phyloP scores from a whole-genome alignment of 1,139 yeast genomes.

The Taphrina confusa region DNA sequence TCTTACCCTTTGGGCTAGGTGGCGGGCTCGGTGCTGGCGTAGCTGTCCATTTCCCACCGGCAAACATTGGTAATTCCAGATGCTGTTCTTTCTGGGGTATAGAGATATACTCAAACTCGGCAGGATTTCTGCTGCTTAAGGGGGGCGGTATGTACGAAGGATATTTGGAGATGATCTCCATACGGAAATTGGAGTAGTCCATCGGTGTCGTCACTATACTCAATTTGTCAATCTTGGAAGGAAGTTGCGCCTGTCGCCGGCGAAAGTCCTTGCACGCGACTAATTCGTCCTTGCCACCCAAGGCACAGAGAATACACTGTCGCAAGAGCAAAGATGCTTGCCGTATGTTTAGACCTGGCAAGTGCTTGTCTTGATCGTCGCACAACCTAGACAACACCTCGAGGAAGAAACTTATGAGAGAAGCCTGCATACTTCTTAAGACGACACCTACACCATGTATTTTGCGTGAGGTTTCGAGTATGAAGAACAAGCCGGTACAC shows the following conservation, averaged over 20 bases:
- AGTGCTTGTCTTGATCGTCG: not conserved
- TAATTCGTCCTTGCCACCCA: slow-evolving; percentile 60
- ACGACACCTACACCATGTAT: not conserved
- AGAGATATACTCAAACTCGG: not conserved
- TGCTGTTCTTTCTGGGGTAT: not conserved
- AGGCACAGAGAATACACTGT: slow-evolving; percentile 61
- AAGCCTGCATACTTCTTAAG: not conserved
- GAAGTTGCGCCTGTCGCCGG: slow-evolving; percentile 51
- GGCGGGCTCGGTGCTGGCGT: slow-evolving; percentile 49
- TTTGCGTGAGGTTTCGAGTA: slow-evolving; percentile 46
- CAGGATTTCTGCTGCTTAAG: not conserved
- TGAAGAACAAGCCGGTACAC: slow-evolving; percentile 59
- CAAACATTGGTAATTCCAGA: slow-evolving; percentile 15
- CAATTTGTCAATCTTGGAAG: slow-evolving; percentile 44
- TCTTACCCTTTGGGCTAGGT: slow-evolving; percentile 63
- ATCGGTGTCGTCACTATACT: slow-evolving; percentile 65
- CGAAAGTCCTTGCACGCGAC: slow-evolving; percentile 56
- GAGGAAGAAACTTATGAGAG: not conserved
- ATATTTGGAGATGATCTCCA: slow-evolving; percentile 70
- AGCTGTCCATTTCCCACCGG: slow-evolving; percentile 29
- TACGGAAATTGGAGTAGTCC: slow-evolving; percentile 76
- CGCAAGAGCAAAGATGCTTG: slow-evolving; percentile 54
- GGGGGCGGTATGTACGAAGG: slow-evolving; percentile 61
- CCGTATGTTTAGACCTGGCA: not conserved
- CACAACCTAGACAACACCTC: slow-evolving; percentile 3